phyloP scores from a whole-genome alignment of 1,284 basidiomycete genomes.

The Athelia psychrophila region DNA sequence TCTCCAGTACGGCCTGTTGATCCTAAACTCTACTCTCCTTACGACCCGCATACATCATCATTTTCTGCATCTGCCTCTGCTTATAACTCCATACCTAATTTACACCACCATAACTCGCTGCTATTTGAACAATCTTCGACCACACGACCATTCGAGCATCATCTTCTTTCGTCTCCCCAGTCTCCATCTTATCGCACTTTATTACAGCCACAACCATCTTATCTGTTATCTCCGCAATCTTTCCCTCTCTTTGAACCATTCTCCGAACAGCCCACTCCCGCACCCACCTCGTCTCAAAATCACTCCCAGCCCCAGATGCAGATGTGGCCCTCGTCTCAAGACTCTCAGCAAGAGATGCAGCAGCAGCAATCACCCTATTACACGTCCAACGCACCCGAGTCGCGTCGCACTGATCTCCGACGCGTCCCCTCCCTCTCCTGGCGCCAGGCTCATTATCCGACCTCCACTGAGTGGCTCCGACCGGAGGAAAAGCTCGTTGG shows the following conservation, averaged over 20 bases:
- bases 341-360: slow-evolving; percentile 5
- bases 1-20: slow-evolving; percentile 62
- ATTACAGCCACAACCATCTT: slow-evolving; percentile 25
- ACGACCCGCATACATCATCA: slow-evolving; percentile 28
- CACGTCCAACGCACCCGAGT: not conserved
- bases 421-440: not conserved
- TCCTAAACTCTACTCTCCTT: slow-evolving; percentile 47
- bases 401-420: slow-evolving; percentile 1
- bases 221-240: slow-evolving; percentile 28
- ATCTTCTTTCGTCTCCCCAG: slow-evolving; percentile 26
- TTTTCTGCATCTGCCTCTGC: not conserved
- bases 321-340: slow-evolving; percentile 5
- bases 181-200: slow-evolving; percentile 23
- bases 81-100: not conserved
- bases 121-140: slow-evolving; percentile 42
- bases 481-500: slow-evolving; percentile 17
- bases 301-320: slow-evolving; percentile 23
- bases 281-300: slow-evolving; percentile 27
- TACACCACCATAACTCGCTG: slow-evolving; percentile 17
- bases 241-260: slow-evolving; percentile 54
- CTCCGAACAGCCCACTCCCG: slow-evolving; percentile 37
- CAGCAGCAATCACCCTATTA: slow-evolving; percentile 2
- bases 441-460: not conserved
- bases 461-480: slow-evolving; percentile 21
- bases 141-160: slow-evolving; percentile 31